These are phyloP conservation scores for Cutaneotrichosporon dermatis DNA, from an alignment of 1,284 basidiomycete genomes.

Conservation along the genomic window DNA sequence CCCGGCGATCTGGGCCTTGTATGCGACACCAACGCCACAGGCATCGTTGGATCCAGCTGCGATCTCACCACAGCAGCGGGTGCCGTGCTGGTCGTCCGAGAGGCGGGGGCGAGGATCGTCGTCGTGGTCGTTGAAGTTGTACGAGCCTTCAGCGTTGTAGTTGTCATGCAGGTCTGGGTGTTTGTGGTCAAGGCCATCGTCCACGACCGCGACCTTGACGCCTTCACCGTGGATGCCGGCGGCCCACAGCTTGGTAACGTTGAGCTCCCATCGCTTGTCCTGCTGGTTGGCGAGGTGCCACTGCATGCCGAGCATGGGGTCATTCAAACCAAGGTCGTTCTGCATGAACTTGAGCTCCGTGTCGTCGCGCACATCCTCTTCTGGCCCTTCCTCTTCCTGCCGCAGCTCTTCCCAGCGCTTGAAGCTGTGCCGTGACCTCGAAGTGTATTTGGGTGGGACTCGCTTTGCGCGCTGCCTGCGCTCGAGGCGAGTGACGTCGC, in stretches of 20 bases:
- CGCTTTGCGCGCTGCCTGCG: slow-evolving; percentile 17
- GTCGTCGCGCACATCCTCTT: slow-evolving; percentile 42
- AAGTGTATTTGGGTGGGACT: neutral
- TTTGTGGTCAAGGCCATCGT: slow-evolving; percentile 91
- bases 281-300: slow-evolving; percentile 67
- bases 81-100: slow-evolving; percentile 92
- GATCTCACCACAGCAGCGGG: slow-evolving; percentile 95
- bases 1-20: slow-evolving; percentile 84
- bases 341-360: slow-evolving; percentile 53
- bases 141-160: slow-evolving; percentile 83
- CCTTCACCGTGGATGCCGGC: slow-evolving; percentile 81
- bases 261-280: slow-evolving; percentile 52
- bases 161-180: slow-evolving; percentile 83
- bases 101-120: slow-evolving; percentile 81
- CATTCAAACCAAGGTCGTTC: slow-evolving; percentile 62
- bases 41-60: slow-evolving; percentile 82
- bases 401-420: neutral
- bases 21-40: slow-evolving; percentile 93
- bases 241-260: slow-evolving; percentile 57
- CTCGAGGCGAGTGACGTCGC: slow-evolving; percentile 8
- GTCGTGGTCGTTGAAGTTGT: slow-evolving; percentile 95
- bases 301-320: slow-evolving; percentile 81
- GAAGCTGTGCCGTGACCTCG: slow-evolving; percentile 1
- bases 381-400: neutral
- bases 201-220: slow-evolving; percentile 82